These are phyloP conservation scores for Scutellaria baicalensis DNA, from an alignment of 257 asterid species.

Conservation along the genomic window DNA sequence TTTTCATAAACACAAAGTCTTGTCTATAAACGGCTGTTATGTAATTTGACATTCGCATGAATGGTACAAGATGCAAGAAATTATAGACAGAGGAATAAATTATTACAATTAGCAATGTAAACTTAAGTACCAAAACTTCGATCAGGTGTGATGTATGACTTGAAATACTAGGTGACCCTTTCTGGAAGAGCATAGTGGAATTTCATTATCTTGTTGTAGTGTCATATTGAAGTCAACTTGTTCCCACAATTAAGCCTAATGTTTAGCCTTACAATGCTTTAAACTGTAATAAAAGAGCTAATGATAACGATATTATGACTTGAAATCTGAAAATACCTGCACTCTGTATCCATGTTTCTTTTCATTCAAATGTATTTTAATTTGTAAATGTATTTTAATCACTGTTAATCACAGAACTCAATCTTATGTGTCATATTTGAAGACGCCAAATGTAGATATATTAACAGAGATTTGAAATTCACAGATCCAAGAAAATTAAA, in stretches of 20 bases:
- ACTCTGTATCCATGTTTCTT: not conserved
- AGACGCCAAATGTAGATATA: not conserved
- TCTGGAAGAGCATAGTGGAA: not conserved
- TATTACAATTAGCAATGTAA: not conserved
- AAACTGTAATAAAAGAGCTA: not conserved
- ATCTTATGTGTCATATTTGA: not conserved
- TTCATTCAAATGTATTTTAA: not conserved
- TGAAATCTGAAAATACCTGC: not conserved
- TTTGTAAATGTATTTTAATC: not conserved
- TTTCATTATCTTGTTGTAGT: no score
- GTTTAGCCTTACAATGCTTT: not conserved
- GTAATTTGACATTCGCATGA: not conserved
- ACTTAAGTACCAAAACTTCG: not conserved
- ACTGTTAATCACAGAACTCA: not conserved
- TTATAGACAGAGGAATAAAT: not conserved
- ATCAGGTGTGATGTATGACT: not conserved
- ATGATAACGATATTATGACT: not conserved
- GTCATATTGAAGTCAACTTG: not conserved
- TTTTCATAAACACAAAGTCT: not conserved
- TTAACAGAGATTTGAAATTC: not conserved
- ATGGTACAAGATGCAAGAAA: not conserved
- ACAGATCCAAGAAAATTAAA: not conserved
- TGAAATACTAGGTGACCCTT: not conserved
- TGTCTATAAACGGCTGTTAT: not conserved
- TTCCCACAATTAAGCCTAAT: not conserved